These are phyloP conservation scores for Thelephora ganbajun DNA, from an alignment of 768 basidiomycete genomes.

Conservation along the genomic window DNA sequence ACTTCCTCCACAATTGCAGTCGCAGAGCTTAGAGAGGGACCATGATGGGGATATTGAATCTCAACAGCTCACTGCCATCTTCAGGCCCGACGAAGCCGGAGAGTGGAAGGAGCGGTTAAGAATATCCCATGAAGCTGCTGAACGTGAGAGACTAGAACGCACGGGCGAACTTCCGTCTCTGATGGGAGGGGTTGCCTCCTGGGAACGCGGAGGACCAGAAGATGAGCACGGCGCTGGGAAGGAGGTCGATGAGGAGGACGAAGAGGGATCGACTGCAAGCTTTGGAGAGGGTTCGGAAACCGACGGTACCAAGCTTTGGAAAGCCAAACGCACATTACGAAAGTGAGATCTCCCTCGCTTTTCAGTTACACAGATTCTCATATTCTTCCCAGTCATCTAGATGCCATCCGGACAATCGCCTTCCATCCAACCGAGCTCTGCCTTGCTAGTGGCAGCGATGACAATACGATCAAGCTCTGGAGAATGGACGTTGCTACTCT, in stretches of 20 bases:
- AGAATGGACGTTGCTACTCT: constrained; percentile 67
- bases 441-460: constrained; percentile 89
- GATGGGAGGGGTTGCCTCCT: constrained; percentile 28
- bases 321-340: constrained; percentile 72
- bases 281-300: constrained; percentile 27
- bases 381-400: constrained; percentile 56
- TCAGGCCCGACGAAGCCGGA: constrained; percentile 71
- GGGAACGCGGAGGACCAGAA: constrained; percentile 38
- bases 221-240: constrained; percentile 58
- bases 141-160: constrained; percentile 24
- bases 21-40: constrained; percentile 23
- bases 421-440: constrained; percentile 81
- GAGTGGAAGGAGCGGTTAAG: constrained; percentile 79
- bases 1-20: constrained; percentile 18
- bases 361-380: not conserved
- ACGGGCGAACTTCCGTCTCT: constrained; percentile 17
- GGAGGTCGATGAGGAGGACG: constrained; percentile 50
- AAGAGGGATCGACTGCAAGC: constrained; percentile 45
- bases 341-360: constrained; percentile 42
- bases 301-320: constrained; percentile 69
- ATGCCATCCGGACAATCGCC: constrained; percentile 79
- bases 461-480: constrained; percentile 95
- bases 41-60: constrained; percentile 34
- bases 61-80: constrained; percentile 64
- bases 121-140: constrained; percentile 47